These are phyloP conservation scores for Claviceps lovelessii DNA, from an alignment of 2,329 filamentous ascomycete genomes.

Conservation along the genomic window DNA sequence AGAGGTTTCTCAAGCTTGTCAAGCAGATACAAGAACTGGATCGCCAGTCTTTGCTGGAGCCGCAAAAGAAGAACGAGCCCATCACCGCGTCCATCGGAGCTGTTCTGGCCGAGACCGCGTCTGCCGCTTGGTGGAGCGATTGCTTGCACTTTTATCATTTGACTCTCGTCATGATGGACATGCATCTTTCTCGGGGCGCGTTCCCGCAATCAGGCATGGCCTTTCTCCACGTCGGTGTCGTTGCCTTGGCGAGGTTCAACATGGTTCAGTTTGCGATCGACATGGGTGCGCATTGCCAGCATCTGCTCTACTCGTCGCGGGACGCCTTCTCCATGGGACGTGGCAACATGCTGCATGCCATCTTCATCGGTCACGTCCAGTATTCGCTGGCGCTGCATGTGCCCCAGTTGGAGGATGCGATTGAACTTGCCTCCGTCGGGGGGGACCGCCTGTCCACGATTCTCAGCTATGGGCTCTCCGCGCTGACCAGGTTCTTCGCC, in stretches of 20 bases:
- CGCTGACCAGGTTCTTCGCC: slow-evolving; percentile 53
- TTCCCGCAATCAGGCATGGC: slow-evolving; percentile 56
- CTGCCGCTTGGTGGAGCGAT: slow-evolving; percentile 61
- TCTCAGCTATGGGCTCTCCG: slow-evolving; percentile 53
- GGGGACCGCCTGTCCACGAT: slow-evolving; percentile 61
- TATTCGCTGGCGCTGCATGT: slow-evolving; percentile 45
- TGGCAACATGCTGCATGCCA: slow-evolving; percentile 53
- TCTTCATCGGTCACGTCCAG: slow-evolving; percentile 58
- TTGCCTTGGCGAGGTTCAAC: slow-evolving; percentile 55
- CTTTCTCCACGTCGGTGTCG: slow-evolving; percentile 53
- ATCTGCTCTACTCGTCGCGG: slow-evolving; percentile 47
- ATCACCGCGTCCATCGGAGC: slow-evolving; percentile 50
- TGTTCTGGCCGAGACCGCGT: slow-evolving; percentile 54
- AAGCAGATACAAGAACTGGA: slow-evolving; percentile 45
- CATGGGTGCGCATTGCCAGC: slow-evolving; percentile 46
- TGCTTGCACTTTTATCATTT: slow-evolving; percentile 58
- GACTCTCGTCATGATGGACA: slow-evolving; percentile 49
- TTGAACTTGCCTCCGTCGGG: slow-evolving; percentile 50
- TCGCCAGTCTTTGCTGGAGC: slow-evolving; percentile 28
- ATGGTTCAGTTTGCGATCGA: slow-evolving; percentile 55
- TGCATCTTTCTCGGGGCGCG: slow-evolving; percentile 47
- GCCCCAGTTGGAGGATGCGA: slow-evolving; percentile 46
- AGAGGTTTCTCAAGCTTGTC: slow-evolving; percentile 52
- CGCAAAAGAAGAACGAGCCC: slow-evolving; percentile 31
- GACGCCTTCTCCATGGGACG: slow-evolving; percentile 53